Percentiles rank a stretch among this genome's conserved stretches.
Evolutionary conservation across 2,329 filamentous ascomycete species (phyloP).

Genomic region (Alternaria tenuissima): DNA sequence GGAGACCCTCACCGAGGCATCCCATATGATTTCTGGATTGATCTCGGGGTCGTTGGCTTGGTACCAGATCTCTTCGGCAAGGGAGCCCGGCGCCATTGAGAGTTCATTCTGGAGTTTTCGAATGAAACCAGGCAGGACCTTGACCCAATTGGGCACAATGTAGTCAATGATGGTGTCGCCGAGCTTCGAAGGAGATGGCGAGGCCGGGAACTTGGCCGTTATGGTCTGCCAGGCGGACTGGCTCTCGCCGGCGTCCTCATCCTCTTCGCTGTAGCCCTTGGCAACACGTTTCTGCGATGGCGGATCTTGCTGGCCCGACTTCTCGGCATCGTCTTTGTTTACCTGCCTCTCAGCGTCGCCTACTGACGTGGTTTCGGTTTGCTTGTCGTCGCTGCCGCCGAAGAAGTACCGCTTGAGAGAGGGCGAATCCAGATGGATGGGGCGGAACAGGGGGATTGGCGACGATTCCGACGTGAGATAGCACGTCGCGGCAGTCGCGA

Average conservation of each 20-base stretch:
- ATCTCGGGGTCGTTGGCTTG: slow-evolving; percentile 84
- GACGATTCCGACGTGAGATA: slow-evolving; percentile 28
- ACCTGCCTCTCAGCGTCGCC: slow-evolving; percentile 28
- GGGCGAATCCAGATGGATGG: slow-evolving; percentile 42
- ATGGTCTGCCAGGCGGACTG: slow-evolving; percentile 47
- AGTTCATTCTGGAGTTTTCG: slow-evolving; percentile 87
- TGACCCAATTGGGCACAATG: slow-evolving; percentile 85
- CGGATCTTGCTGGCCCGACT: slow-evolving; percentile 41
- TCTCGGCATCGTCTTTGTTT: slow-evolving; percentile 19
- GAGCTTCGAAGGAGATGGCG: slow-evolving; percentile 48
- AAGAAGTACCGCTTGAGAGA: slow-evolving; percentile 28
- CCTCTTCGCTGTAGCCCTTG: slow-evolving; percentile 32
- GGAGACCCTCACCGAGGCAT: slow-evolving; percentile 83
- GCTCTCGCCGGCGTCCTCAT: slow-evolving; percentile 22
- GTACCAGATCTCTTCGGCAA: slow-evolving; percentile 92
- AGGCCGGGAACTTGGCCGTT: slow-evolving; percentile 38
- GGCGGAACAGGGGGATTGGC: slow-evolving; percentile 26
- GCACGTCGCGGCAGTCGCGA: slow-evolving; percentile 35
- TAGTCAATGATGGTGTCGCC: slow-evolving; percentile 69
- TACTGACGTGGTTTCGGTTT: slow-evolving; percentile 28
- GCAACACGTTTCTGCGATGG: slow-evolving; percentile 47
- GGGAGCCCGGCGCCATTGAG: slow-evolving; percentile 83
- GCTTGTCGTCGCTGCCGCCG: slow-evolving; percentile 18
- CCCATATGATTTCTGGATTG: slow-evolving; percentile 86
- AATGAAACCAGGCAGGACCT: slow-evolving; percentile 75